Evolutionary conservation across 805 yeast genomes (phyloP).

Genomic region (Wickerhamiella kurtzmanii): DNA sequence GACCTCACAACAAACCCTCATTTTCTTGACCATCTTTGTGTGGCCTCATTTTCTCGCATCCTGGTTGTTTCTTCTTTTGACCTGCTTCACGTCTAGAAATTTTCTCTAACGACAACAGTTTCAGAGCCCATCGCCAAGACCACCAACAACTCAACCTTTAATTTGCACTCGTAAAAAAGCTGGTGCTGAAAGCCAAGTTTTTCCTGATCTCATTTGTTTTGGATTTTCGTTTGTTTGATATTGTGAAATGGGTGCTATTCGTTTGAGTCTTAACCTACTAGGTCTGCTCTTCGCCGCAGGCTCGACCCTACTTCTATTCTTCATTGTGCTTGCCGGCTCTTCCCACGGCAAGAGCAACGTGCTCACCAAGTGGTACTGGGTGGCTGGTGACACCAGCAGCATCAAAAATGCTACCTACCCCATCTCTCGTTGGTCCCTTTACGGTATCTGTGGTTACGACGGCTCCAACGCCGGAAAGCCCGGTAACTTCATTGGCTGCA

Average conservation of each 20-base stretch:
- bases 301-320: constrained; percentile 41
- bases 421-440: constrained; percentile 68
- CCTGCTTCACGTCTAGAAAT: too few relatives aligned
- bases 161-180: too few relatives aligned
- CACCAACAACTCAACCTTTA: too few relatives aligned
- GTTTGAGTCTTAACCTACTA: constrained; percentile 8
- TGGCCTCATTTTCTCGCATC: neutral
- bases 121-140: too few relatives aligned
- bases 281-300: constrained; percentile 29
- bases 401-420: constrained; percentile 30
- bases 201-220: neutral
- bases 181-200: too few relatives aligned
- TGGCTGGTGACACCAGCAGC: constrained; percentile 55
- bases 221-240: neutral
- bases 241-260: neutral
- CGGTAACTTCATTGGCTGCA: constrained; percentile 38
- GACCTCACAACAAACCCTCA: neutral
- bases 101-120: too few relatives aligned
- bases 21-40: neutral
- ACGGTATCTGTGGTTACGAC: constrained; percentile 45
- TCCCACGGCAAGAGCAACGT: constrained; percentile 38
- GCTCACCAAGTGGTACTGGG: constrained; percentile 60
- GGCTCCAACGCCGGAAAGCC: constrained; percentile 34
- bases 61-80: neutral
- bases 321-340: constrained; percentile 53